A percentile compares a stretch with the other conserved stretches of the same genome.
These are phyloP conservation scores for Cunninghamia lanceolata DNA, from an alignment of 75 land plant genomes.

Conservation along the genomic window DNA sequence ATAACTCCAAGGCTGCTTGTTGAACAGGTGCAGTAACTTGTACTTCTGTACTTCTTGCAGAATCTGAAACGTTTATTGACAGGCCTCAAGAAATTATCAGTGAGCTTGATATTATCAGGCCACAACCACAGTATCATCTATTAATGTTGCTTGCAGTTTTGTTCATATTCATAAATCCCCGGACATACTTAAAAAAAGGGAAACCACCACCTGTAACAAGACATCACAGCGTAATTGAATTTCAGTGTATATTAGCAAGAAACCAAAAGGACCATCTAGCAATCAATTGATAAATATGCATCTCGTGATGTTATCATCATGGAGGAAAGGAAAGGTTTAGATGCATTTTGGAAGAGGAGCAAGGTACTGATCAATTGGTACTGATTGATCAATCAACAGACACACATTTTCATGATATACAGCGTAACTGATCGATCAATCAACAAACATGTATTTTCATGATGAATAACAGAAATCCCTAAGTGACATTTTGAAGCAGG, in stretches of 20 bases:
- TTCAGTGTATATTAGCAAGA: constrained; percentile 2
- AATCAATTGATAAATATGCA: background rate
- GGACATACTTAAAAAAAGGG: background rate
- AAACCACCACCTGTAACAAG: background rate
- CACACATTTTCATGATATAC: too few relatives aligned
- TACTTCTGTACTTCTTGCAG: background rate
- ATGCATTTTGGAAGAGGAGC: background rate
- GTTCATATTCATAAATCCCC: constrained; percentile 5
- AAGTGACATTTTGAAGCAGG: background rate
- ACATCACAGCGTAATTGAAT: background rate
- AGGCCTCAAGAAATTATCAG: background rate
- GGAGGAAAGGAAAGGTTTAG: too few relatives aligned
- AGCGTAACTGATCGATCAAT: too few relatives aligned
- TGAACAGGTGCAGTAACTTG: background rate
- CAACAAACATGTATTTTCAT: too few relatives aligned
- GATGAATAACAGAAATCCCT: too few relatives aligned
- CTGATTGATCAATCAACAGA: too few relatives aligned
- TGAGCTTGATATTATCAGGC: too few relatives aligned
- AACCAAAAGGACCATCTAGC: background rate
- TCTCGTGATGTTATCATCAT: too few relatives aligned
- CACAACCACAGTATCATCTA: background rate
- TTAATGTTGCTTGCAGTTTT: background rate
- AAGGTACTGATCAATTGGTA: too few relatives aligned
- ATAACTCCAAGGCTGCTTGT: background rate
- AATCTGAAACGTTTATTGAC: background rate